Percentiles rank a stretch among this genome's conserved stretches.
These are phyloP conservation scores for Globisporangium paddicum DNA, from an alignment of 352 stramenopile species.

Conservation along the genomic window DNA sequence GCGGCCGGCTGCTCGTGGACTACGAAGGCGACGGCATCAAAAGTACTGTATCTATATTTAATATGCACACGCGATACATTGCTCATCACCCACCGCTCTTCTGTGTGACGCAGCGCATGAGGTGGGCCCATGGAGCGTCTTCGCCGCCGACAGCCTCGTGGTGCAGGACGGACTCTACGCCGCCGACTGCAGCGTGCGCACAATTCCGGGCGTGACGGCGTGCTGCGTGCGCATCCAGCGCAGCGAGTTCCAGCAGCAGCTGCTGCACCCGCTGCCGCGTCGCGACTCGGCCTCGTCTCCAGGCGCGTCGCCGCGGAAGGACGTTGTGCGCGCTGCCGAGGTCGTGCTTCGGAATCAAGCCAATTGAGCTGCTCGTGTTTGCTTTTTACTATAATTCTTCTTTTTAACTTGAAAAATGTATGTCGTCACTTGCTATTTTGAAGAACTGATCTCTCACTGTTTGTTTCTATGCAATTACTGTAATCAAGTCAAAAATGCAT, in stretches of 20 bases:
- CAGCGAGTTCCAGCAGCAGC: slow-evolving; percentile 39
- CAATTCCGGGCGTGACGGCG: slow-evolving; percentile 15
- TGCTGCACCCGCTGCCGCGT: slow-evolving; percentile 26
- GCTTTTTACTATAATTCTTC: no score
- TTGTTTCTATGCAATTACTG: no score
- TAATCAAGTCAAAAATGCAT: no score
- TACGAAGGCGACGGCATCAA: slow-evolving; percentile 17
- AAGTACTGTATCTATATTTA: no score
- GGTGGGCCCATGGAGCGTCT: slow-evolving; percentile 26
- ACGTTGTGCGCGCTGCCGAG: not conserved
- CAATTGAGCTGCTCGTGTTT: not conserved
- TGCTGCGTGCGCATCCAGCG: slow-evolving; percentile 31
- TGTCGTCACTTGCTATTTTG: not conserved
- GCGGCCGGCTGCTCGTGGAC: slow-evolving; percentile 26
- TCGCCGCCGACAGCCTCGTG: slow-evolving; percentile 36
- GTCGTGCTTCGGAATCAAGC: not conserved
- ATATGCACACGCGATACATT: not conserved
- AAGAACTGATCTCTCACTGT: not conserved
- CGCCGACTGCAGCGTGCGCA: slow-evolving; percentile 32
- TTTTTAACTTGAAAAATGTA: no score
- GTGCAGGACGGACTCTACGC: slow-evolving; percentile 34
- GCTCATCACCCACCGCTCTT: not conserved
- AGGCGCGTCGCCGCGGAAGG: not conserved
- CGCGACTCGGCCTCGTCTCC: slow-evolving; percentile 16
- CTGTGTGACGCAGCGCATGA: slow-evolving; percentile 15